These are phyloP conservation scores for Ceratobasidium sp. DNA, from an alignment of 1,284 basidiomycete species.

Conservation along the genomic window DNA sequence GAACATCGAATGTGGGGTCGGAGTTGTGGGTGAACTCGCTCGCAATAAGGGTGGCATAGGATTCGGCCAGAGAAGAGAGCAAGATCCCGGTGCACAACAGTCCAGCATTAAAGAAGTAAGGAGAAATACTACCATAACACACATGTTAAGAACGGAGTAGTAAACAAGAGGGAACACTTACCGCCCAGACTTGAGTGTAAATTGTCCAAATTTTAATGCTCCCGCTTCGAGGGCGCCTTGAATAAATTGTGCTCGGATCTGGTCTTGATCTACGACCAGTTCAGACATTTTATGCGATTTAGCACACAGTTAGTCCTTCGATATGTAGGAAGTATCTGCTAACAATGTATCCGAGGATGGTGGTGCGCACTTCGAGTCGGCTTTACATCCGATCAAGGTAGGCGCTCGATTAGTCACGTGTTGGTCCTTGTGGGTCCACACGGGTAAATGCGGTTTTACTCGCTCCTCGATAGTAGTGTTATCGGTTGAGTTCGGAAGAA, in stretches of 20 bases:
- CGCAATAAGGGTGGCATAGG: constrained; percentile 87
- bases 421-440: background rate
- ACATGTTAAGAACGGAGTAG: constrained; percentile 23
- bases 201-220: constrained; percentile 90
- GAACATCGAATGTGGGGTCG: constrained; percentile 79
- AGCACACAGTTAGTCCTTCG: background rate
- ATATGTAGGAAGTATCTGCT: background rate
- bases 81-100: constrained; percentile 88
- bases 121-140: constrained; percentile 73
- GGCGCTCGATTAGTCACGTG: constrained; percentile 9
- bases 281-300: background rate
- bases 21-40: constrained; percentile 42
- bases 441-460: background rate
- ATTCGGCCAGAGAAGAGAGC: constrained; percentile 83
- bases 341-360: background rate
- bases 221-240: constrained; percentile 67
- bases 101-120: constrained; percentile 98
- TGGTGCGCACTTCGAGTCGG: background rate
- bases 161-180: constrained; percentile 60
- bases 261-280: background rate
- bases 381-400: background rate
- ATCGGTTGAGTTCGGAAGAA: no score
- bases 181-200: constrained; percentile 96
- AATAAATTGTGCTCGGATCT: constrained; percentile 62
- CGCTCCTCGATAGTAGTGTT: no score